These are phyloP conservation scores for Ceratopteris richardii DNA, from an alignment of 75 land plant genomes.

Conservation along the genomic window DNA sequence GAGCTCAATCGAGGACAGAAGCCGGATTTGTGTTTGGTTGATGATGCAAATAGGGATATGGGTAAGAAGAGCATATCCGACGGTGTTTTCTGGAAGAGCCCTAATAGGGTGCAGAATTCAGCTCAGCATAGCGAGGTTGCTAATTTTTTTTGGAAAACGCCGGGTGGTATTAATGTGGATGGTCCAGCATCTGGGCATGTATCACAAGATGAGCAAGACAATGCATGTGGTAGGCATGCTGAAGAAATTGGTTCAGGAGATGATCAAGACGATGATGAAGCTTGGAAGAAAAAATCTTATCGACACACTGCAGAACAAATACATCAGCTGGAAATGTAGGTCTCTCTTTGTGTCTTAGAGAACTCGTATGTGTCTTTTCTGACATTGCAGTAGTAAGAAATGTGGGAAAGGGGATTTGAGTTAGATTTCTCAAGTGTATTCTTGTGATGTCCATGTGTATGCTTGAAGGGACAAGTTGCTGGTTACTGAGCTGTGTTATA, in stretches of 20 bases:
- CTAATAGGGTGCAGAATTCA: background rate
- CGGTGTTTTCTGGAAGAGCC: background rate
- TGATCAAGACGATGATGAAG: conserved; percentile 6
- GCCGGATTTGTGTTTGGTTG: background rate
- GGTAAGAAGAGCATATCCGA: background rate
- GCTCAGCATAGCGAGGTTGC: background rate
- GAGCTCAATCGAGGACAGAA: background rate
- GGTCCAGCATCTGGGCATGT: background rate
- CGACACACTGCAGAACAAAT: conserved; percentile 69
- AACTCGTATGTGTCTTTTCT: no score
- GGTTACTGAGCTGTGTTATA: no score
- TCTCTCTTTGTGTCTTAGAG: background rate
- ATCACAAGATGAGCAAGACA: conserved; percentile 12
- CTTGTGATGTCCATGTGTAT: no score
- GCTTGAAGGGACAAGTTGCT: no score
- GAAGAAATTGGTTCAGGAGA: conserved; percentile 7
- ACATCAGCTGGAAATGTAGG: conserved; percentile 71
- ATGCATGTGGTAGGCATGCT: background rate
- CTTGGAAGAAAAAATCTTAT: conserved; percentile 59
- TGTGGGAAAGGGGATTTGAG: no score
- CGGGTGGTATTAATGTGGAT: background rate
- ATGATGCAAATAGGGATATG: background rate
- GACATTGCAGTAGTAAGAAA: no score
- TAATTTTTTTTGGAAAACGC: background rate
- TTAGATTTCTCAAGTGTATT: no score